Evolutionary conservation across 352 stramenopile species (phyloP).

Genomic region (Globisporangium uncinulatum): DNA sequence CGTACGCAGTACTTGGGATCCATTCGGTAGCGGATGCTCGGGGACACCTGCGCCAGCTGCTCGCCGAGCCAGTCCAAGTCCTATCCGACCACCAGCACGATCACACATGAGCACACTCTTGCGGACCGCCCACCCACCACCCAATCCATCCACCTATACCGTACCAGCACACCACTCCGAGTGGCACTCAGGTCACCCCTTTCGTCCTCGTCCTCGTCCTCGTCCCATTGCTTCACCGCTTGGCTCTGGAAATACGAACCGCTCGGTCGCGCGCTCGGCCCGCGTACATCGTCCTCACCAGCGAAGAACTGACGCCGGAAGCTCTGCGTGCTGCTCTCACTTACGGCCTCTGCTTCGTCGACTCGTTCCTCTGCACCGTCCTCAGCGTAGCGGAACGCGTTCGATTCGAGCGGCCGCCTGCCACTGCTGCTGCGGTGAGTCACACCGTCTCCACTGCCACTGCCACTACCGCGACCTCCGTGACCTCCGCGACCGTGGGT

Average conservation of each 20-base stretch:
- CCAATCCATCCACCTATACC: neutral
- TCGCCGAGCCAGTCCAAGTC: conserved; percentile 65
- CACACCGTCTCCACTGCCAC: neutral
- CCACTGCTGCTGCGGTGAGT: conserved; percentile 10
- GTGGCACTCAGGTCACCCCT: conserved; percentile 9
- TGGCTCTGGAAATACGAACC: conserved; percentile 59
- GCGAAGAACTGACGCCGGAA: conserved; percentile 56
- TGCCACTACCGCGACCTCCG: conserved; percentile 12
- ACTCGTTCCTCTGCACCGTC: conserved; percentile 17
- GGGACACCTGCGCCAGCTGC: conserved; percentile 41
- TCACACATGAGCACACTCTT: conserved; percentile 6
- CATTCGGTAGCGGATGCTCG: conserved; percentile 53
- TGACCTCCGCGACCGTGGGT: conserved; percentile 46
- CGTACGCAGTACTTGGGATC: conserved; percentile 74
- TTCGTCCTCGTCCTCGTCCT: conserved; percentile 31
- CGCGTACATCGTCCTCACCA: conserved; percentile 48
- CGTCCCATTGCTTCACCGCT: conserved; percentile 64
- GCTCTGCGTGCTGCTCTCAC: conserved; percentile 1
- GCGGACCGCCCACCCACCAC: neutral
- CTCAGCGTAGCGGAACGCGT: conserved; percentile 62
- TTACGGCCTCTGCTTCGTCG: conserved; percentile 8
- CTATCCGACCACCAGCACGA: conserved; percentile 16
- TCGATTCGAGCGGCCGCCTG: conserved; percentile 42
- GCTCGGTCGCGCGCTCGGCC: conserved; percentile 19
- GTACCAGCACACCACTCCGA: conserved; percentile 32